Base-by-base conservation (phyloP, 2,329 filamentous ascomycete species). In the Colletotrichum siamense region DNA sequence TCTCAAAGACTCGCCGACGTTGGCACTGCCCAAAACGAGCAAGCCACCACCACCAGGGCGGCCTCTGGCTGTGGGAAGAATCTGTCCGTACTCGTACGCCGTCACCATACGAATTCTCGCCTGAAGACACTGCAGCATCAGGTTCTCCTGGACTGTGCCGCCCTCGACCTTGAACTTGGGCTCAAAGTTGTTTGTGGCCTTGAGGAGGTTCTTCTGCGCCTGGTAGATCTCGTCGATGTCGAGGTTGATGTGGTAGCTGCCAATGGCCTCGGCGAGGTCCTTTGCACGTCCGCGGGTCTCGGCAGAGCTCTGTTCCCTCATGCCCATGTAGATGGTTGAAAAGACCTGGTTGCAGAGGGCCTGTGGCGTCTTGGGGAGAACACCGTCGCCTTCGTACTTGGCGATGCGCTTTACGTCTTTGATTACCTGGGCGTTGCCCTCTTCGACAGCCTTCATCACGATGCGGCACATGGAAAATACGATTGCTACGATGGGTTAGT, bases 161-260 rank as follows among this genome's bases (percentile, higher is more conserved):
- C 94, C 94, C 71, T 95, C 88, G 8, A 93, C 91, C 79, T 90
- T 92, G 90, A 87, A 87, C 79, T 82, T 83, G 5, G 85, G 84
- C 44, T 90, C 87, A 79, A 94, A 95, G 55, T 86, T 87, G 2
- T 92, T 91, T 1, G 91, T 89, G 3, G 87, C 82, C 0, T 88
- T 87, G 71, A 95, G 87, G 1, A 95, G 84, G 59, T 88, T 88
- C 79, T 90, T 91, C 68, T 92, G 86, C 0, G 93, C 90, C 24
- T 90, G 86, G 77, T 92, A 92, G 10, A 93, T 89, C 3, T 89
- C 88, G 81, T 96, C 95, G 73, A 96, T 95, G 80, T 95, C 91
- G 61, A 95, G 86, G 80, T 96, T 91, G 6, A 91, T 88, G 81
- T 97, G 95, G 80, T 95, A 93, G 18, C 91, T 88, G 5, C 94